Conservation (phyloP, 2,329 filamentous ascomycete genomes). For the Epichloe typhina region DNA sequence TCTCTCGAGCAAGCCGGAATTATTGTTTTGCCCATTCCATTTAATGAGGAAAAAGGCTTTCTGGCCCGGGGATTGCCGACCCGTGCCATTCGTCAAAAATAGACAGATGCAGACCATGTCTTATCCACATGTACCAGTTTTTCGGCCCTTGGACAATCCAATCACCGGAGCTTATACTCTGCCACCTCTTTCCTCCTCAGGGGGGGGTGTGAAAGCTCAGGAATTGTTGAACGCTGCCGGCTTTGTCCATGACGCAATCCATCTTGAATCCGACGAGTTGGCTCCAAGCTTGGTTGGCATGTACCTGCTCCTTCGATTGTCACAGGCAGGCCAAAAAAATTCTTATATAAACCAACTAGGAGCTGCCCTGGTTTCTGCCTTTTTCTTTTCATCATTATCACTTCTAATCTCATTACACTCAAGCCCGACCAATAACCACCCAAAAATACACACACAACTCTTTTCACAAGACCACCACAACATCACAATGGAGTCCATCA, state of each 20-base stretch:
- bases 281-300: neutral
- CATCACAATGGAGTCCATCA: constrained; percentile 37
- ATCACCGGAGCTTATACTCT: constrained; percentile 3
- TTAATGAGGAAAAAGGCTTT: neutral
- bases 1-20: too few species aligned
- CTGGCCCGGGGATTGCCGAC: neutral
- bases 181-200: neutral
- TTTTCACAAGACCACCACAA: constrained; percentile 9
- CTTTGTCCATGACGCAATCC: constrained; percentile 3
- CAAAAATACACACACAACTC: constrained; percentile 3
- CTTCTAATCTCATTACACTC: neutral
- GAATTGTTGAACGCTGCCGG: neutral
- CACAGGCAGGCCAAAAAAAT: neutral
- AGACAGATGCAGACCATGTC: neutral
- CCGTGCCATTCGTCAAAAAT: neutral
- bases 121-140: neutral
- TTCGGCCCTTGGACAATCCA: neutral
- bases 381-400: neutral
- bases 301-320: neutral
- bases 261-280: neutral
- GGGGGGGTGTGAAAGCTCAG: neutral
- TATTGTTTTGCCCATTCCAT: neutral
- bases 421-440: neutral
- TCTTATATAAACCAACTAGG: constrained; percentile 1
- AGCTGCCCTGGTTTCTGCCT: neutral